Evolutionary conservation across 1,284 basidiomycete genomes (phyloP).

Genomic region (Laetiporus sulphureus): DNA sequence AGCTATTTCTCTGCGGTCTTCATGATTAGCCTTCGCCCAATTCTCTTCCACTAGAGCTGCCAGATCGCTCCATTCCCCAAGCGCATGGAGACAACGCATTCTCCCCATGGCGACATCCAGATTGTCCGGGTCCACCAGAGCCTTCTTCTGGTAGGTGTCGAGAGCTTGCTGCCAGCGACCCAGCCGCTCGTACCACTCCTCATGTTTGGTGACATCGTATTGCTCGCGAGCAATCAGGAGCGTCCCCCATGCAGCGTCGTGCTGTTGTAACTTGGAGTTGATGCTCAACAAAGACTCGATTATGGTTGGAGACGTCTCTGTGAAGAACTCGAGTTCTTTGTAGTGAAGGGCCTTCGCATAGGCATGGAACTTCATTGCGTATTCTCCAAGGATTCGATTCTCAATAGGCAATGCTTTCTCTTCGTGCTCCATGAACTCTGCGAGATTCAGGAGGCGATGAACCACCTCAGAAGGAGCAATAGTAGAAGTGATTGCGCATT

Average conservation of each 20-base stretch:
- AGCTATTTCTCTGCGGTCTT: constrained; percentile 88
- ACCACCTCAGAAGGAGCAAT: constrained; percentile 87
- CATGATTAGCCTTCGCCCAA: constrained; percentile 81
- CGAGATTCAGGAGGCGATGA: constrained; percentile 92
- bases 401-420: constrained; percentile 96
- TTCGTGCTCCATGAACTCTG: constrained; percentile 99
- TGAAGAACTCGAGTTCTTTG: constrained; percentile 97
- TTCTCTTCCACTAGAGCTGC: constrained; percentile 84
- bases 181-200: constrained; percentile 97
- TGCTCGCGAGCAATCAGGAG: constrained; percentile 82
- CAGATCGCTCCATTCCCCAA: constrained; percentile 97
- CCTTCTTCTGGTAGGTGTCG: constrained; percentile 79
- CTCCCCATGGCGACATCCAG: constrained; percentile 79
- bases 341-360: constrained; percentile 99
- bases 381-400: constrained; percentile 88
- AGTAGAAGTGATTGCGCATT: constrained; percentile 78
- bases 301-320: constrained; percentile 81
- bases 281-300: constrained; percentile 96
- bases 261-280: constrained; percentile 96
- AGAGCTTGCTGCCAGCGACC: constrained; percentile 97
- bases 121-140: constrained; percentile 59
- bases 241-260: constrained; percentile 94
- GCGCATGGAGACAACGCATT: constrained; percentile 94
- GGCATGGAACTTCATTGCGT: constrained; percentile 90
- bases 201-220: constrained; percentile 83